Evolutionary conservation across 495 filamentous ascomycete genomes (phyloP).

Genomic region (Bathelium albidoporum): DNA sequence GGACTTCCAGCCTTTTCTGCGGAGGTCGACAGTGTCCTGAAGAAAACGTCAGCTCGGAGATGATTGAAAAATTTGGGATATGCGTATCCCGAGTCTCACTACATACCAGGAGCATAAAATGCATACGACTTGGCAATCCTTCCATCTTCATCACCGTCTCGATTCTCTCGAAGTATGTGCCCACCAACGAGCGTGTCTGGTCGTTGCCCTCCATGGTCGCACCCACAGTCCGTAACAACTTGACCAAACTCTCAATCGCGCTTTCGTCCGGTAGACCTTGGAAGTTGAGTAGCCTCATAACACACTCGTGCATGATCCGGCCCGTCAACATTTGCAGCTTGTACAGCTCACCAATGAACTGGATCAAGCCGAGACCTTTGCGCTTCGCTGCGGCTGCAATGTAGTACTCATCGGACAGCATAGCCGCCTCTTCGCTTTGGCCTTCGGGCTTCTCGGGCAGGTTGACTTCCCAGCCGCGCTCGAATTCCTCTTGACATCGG

Average conservation of each 20-base stretch:
- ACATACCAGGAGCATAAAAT: constrained; percentile 84
- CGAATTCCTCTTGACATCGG: constrained; percentile 97
- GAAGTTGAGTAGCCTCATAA: constrained; percentile 92
- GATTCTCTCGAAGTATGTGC: constrained; percentile 88
- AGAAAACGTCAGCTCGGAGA: background rate
- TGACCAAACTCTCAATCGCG: constrained; percentile 88
- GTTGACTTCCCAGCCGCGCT: constrained; percentile 93
- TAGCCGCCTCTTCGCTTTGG: constrained; percentile 56
- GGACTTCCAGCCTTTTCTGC: constrained; percentile 60
- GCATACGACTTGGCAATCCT: constrained; percentile 71
- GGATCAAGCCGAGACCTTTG: constrained; percentile 91
- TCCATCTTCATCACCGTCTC: constrained; percentile 54
- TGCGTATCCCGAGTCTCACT: too few relatives aligned
- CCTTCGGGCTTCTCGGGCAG: constrained; percentile 75
- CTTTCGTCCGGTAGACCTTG: constrained; percentile 88
- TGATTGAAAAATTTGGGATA: too few relatives aligned
- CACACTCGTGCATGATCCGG: constrained; percentile 99
- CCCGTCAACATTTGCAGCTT: constrained; percentile 97
- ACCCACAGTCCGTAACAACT: constrained; percentile 86
- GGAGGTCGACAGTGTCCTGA: constrained; percentile 76
- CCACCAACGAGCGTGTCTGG: constrained; percentile 66
- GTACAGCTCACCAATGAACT: constrained; percentile 98
- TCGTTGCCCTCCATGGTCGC: constrained; percentile 69
- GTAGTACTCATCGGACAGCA: constrained; percentile 97
- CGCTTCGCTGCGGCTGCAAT: constrained; percentile 90